A percentile compares a stretch with the other conserved stretches of the same genome.
phyloP scores from a whole-genome alignment of 257 asterid genomes.

The Jaltomata sinuosa region DNA sequence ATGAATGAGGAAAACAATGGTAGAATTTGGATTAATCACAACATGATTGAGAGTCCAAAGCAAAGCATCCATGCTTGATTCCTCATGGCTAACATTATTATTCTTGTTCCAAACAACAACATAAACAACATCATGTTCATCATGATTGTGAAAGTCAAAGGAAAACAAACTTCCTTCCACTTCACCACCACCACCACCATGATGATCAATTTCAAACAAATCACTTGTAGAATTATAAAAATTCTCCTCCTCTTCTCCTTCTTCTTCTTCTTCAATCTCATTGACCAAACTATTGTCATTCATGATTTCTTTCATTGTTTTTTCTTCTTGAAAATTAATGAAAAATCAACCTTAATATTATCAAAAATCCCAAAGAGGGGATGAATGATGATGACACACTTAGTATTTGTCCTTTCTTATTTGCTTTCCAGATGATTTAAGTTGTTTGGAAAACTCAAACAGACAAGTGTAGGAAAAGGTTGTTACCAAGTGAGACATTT shows the following conservation, averaged over 20 bases:
- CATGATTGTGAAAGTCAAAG: slow-evolving; percentile 11
- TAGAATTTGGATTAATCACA: slow-evolving; percentile 10
- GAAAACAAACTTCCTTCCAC: slow-evolving; percentile 16
- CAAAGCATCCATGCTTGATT: slow-evolving; percentile 48
- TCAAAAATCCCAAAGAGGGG: neutral
- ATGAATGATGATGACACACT: neutral
- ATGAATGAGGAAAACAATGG: slow-evolving; percentile 45
- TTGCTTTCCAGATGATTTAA: neutral
- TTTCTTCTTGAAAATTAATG: neutral
- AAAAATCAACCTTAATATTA: neutral
- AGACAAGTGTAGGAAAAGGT: neutral
- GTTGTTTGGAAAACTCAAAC: neutral
- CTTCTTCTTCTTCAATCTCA: neutral
- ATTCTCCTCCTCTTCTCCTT: neutral
- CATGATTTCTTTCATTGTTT: neutral
- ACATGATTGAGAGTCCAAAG: slow-evolving; percentile 37
- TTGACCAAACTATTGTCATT: neutral
- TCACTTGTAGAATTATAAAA: neutral
- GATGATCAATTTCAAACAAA: slow-evolving; percentile 1
- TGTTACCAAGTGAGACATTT: neutral
- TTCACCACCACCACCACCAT: slow-evolving; percentile 11
- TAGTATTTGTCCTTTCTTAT: neutral
- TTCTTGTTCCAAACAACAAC: slow-evolving; percentile 16
- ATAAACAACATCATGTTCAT: slow-evolving; percentile 25
- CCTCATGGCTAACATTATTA: slow-evolving; percentile 6